Evolutionary conservation across 2,329 filamentous ascomycete species (phyloP), one percentile per base, ranked within the genome.

Genomic region (Catunica adiposa): DNA sequence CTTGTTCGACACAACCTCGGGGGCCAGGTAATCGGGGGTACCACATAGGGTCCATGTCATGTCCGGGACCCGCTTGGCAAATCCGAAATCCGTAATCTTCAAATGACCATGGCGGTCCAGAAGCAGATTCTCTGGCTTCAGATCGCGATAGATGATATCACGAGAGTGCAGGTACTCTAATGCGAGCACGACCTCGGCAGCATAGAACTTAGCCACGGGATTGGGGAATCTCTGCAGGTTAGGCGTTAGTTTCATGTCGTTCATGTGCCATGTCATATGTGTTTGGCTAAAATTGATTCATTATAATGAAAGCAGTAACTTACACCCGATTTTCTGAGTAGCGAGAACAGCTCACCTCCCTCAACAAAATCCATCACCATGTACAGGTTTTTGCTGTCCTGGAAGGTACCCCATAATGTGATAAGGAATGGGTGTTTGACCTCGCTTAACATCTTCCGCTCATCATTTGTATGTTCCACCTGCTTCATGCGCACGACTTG

Each of bases 361-460:
- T 98, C 92, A 55, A 98, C 90, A 73, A 98, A 98, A 69, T 98
- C 92, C 92, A 98, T 98, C 64, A 98, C 92, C 92, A 98, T 98
- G 78, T 98, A 98, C 37, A 98, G 74, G 67, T 96, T 97, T 71
- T 83, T 89, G 53, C 83, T 79, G 65, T 98, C 92, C 67, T 97
- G 90, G 69, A 97, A 98, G 8, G 92, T 98, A 58, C 92, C 92
- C 92, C 92, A 98, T 42, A 98, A 75, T 1, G 92, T 98, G 66
- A 98, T 92, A 61, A 98, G 75, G 71, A 98, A 98, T 11, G 92
- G 89, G 70, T 98, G 90, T 69, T 96, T 94, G 68, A 97, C 92
- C 68, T 94, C 86, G 67, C 88, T 86, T 64, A 98, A 73, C 92
- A 98, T 98, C 64, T 80, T 82, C 62, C 92, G 79, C 73, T 98